Evolutionary conservation across 345 rosid species (phyloP), one percentile per base, ranked within the genome.

Genomic region (Heritiera littoralis): DNA sequence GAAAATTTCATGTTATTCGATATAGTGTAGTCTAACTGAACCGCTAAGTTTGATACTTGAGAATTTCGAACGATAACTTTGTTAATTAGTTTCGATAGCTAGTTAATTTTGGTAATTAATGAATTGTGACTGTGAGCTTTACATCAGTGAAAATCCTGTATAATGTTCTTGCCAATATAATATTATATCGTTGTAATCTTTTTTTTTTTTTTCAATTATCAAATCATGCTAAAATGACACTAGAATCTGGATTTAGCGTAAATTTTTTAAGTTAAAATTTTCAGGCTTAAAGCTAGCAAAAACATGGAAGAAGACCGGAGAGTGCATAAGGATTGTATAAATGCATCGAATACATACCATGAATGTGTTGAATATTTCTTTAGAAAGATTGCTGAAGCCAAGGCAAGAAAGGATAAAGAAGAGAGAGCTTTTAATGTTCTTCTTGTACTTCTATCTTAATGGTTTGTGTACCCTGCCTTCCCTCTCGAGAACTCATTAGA

Each of bases 321-420:
- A 75, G 91, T 90, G 30, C 95, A 92, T 18, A 90, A 87, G 0
- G 92, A 88, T 60, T 92, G 93, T 83, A 89, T 87, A 66, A 92
- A 91, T 73, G 93, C 93, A 3, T 87, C 90, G 12, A 92, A 92
- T 82, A 95, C 92, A 60, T 91, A 86, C 81, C 95, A 91, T 28
- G 93, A 91, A 72, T 91, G 93, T 65, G 95, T 90, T 0, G 99
- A 92, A 51, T 96, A 88, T 83, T 94, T 97, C 88, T 92, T 94
- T 72, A 80, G 74, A 75, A 90, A 84, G 81, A 94, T 96, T 41
- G 97, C 93, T 5, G 93, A 90, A 86, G 89, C 87, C 6, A 87
- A 84, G 82, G 87, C 88, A 1, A 83, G 32, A 54, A 70, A 68
- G 18, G 89, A 76, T 77, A 85, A 81, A 66, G 58, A 81, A 67